Percentiles rank a stretch among this genome's conserved stretches.
phyloP scores from a whole-genome alignment of 1,284 basidiomycete genomes.

The Pterulicium gracile region DNA sequence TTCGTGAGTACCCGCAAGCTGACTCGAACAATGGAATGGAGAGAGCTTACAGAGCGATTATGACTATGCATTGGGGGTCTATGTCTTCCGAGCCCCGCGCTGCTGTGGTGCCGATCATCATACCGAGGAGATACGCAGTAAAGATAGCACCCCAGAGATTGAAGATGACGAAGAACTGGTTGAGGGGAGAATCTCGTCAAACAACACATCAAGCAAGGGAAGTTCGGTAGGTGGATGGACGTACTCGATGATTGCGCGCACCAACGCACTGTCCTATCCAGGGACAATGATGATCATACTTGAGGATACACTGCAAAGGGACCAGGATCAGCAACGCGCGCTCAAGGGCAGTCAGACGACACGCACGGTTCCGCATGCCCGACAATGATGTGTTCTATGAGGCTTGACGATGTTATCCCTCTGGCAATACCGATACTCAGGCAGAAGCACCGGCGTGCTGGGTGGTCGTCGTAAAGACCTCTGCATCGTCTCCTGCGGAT shows the following conservation, averaged over 20 bases:
- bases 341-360: neutral
- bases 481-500: no score
- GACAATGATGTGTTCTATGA: constrained; percentile 51
- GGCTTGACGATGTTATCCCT: constrained; percentile 44
- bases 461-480: constrained; percentile 26
- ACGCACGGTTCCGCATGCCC: constrained; percentile 14
- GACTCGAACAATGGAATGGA: neutral
- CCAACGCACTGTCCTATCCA: constrained; percentile 67
- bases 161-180: constrained; percentile 6
- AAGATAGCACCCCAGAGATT: neutral
- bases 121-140: neutral
- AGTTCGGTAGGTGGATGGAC: constrained; percentile 25
- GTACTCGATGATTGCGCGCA: constrained; percentile 32
- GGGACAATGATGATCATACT: constrained; percentile 57
- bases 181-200: neutral
- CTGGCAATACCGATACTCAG: constrained; percentile 39
- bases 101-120: neutral
- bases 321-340: neutral
- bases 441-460: constrained; percentile 29
- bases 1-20: no score
- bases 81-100: neutral
- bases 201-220: constrained; percentile 15
- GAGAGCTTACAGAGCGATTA: neutral
- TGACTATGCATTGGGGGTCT: neutral
- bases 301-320: constrained; percentile 35